Evolutionary conservation across 768 basidiomycete species (phyloP).

Genomic region (Kondoa malvinella): DNA sequence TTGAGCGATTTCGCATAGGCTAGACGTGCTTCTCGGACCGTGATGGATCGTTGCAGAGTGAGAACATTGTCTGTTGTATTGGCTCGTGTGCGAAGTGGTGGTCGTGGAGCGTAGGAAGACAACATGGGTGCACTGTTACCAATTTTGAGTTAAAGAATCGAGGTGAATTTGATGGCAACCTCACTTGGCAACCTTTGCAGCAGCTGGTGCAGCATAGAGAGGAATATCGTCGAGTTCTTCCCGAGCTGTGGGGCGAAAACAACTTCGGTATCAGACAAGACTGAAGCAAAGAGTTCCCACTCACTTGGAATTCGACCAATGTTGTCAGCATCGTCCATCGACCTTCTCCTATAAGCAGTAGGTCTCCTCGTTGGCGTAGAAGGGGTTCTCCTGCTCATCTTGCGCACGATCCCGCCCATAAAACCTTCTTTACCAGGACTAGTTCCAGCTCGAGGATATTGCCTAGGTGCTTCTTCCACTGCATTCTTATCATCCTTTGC

Average conservation of each 20-base stretch:
- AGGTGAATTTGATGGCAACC: too few relatives aligned
- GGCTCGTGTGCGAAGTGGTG: not conserved
- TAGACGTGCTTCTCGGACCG: conserved; percentile 1
- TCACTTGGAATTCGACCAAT: not conserved
- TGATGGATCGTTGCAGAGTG: conserved; percentile 1
- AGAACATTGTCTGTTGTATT: not conserved
- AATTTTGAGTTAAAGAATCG: too few relatives aligned
- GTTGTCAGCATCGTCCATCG: not conserved
- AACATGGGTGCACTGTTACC: conserved; percentile 9
- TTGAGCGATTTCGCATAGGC: conserved; percentile 7
- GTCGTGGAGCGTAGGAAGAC: conserved; percentile 1
- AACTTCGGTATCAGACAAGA: not conserved
- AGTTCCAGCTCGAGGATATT: not conserved
- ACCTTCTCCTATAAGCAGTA: not conserved
- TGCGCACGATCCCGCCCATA: not conserved
- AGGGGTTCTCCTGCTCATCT: not conserved
- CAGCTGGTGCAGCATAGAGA: conserved; percentile 4
- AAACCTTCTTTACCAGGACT: not conserved
- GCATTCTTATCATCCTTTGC: not conserved
- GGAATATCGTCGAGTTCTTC: conserved; percentile 6
- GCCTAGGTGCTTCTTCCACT: not conserved
- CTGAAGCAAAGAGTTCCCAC: not conserved
- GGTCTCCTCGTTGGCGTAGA: not conserved
- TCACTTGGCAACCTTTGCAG: not conserved
- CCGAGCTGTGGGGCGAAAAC: not conserved